phyloP scores from a whole-genome alignment of 345 rosid species.

The Ceriops decandra region DNA sequence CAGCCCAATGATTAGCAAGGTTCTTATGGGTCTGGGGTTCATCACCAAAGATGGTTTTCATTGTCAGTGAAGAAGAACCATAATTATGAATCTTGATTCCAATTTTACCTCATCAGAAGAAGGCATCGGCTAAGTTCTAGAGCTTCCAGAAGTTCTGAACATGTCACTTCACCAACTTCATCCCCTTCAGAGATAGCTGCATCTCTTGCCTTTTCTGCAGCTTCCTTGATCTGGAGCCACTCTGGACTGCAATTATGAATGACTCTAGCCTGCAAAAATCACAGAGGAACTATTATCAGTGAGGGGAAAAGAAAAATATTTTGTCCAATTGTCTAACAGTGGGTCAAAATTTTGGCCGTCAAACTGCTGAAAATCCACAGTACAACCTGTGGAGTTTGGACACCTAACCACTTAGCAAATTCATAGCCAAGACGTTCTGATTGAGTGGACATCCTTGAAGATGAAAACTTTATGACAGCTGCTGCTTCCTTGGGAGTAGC shows the following conservation, averaged over 20 bases:
- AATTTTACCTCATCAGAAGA: slow-evolving; percentile 79
- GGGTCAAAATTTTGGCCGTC: not conserved
- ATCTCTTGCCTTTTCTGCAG: slow-evolving; percentile 86
- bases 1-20: no score
- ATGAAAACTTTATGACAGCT: slow-evolving; percentile 94
- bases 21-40: no score
- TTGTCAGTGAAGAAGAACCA: not conserved
- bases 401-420: slow-evolving; percentile 92
- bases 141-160: slow-evolving; percentile 96
- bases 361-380: slow-evolving; percentile 13
- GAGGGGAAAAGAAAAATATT: not conserved
- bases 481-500: slow-evolving; percentile 68
- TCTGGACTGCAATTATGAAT: slow-evolving; percentile 79
- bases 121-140: slow-evolving; percentile 98
- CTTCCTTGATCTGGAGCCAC: slow-evolving; percentile 86
- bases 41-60: no score
- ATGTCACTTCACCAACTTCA: slow-evolving; percentile 84
- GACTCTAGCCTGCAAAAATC: slow-evolving; percentile 71
- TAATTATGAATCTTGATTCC: not conserved
- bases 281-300: slow-evolving; percentile 9
- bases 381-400: slow-evolving; percentile 85
- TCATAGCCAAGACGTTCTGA: slow-evolving; percentile 99
- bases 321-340: not conserved
- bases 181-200: slow-evolving; percentile 69
- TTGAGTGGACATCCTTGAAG: slow-evolving; percentile 98